Evolutionary conservation across 1,284 basidiomycete species (phyloP).

Genomic region (Uromyces viciae-fabae): DNA sequence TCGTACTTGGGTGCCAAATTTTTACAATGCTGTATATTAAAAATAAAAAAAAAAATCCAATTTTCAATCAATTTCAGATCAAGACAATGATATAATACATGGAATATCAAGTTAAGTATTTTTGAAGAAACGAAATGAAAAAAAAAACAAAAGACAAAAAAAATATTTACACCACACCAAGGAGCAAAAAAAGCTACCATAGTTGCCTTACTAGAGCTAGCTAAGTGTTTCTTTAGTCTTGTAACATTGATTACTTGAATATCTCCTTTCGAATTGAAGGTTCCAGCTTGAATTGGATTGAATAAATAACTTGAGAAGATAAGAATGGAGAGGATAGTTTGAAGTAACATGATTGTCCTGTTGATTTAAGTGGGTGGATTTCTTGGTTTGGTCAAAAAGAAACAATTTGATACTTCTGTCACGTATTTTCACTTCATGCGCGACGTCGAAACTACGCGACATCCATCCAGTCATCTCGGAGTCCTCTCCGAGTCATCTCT

Average conservation of each 20-base stretch:
- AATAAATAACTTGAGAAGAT: neutral
- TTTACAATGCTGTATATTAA: slow-evolving; percentile 38
- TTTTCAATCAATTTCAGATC: no score
- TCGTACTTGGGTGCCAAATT: slow-evolving; percentile 35
- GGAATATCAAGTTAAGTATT: neutral
- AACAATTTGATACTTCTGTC: no score
- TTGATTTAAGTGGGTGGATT: no score
- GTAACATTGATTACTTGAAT: slow-evolving; percentile 6
- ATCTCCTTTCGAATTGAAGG: slow-evolving; percentile 36
- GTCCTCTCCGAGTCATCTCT: no score
- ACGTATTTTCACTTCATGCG: no score
- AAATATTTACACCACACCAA: slow-evolving; percentile 38
- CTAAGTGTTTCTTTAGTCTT: slow-evolving; percentile 33
- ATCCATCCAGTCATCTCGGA: no score
- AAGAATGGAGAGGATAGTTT: no score
- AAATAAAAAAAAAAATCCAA: no score
- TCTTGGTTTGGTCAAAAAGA: no score
- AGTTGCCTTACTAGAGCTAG: slow-evolving; percentile 34
- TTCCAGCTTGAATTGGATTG: slow-evolving; percentile 9
- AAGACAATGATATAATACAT: neutral
- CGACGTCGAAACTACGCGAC: no score
- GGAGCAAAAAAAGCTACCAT: slow-evolving; percentile 36
- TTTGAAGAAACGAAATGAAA: neutral
- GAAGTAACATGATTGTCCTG: no score
- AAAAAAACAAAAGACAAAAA: neutral